Evolutionary conservation across 1,284 basidiomycete species (phyloP).

Genomic region (Cryptococcus sp.): DNA sequence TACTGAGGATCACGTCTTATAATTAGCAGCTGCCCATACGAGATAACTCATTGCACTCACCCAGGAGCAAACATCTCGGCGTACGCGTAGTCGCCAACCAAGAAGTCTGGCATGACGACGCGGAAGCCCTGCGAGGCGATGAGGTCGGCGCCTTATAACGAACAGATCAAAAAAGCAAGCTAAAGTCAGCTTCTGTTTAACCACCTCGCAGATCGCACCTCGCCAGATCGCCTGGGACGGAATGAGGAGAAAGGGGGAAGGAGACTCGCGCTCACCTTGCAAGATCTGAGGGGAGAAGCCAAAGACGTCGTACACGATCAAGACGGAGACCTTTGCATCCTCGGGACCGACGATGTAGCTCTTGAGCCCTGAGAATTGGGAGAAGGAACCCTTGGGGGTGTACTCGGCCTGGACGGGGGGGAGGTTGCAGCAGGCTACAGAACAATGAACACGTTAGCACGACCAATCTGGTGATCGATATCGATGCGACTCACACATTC

Average conservation of each 20-base stretch:
- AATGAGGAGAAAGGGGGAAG: background rate
- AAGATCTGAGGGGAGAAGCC: conserved; percentile 56
- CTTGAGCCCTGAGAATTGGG: conserved; percentile 51
- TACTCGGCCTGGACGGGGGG: conserved; percentile 57
- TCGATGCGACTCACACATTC: no score
- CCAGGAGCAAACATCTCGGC: conserved; percentile 44
- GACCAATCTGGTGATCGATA: no score
- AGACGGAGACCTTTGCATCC: conserved; percentile 40
- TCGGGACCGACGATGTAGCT: conserved; percentile 46
- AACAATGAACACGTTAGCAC: background rate
- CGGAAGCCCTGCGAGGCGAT: conserved; percentile 50
- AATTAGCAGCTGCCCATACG: background rate
- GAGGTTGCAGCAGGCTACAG: conserved; percentile 56
- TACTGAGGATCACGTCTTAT: conserved; percentile 10
- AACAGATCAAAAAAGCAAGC: background rate
- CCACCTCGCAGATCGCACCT: no score
- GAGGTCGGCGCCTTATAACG: conserved; percentile 52
- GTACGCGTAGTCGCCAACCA: conserved; percentile 50
- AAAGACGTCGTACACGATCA: conserved; percentile 54
- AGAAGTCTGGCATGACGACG: conserved; percentile 57
- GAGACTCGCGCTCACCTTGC: conserved; percentile 47
- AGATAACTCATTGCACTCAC: conserved; percentile 8
- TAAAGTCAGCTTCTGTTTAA: background rate
- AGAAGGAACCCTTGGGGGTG: conserved; percentile 55
- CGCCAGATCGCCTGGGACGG: background rate